Evolutionary conservation across 164 flowering plant genomes (phyloP).

Genomic region (Chimonanthus salicifolius): DNA sequence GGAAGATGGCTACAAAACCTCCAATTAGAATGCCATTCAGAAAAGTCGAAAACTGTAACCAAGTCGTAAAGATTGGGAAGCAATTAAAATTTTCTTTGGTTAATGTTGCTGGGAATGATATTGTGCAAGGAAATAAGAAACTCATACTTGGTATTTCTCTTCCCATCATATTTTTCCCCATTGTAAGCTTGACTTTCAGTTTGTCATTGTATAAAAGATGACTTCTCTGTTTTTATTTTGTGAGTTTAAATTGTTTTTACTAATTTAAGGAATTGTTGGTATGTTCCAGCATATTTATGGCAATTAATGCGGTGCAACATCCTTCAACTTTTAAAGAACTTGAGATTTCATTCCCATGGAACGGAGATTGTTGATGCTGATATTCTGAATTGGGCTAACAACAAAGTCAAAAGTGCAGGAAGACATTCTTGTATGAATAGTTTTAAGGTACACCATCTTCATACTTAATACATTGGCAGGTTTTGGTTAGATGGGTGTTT

Average conservation of each 20-base stretch:
- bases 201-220: not conserved
- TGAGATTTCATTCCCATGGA: slow-evolving; percentile 77
- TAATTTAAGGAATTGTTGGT: not conserved
- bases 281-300: slow-evolving; percentile 78
- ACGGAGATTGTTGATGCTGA: slow-evolving; percentile 82
- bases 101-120: slow-evolving; percentile 89
- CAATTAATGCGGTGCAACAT: slow-evolving; percentile 90
- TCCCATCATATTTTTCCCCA: not conserved
- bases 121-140: slow-evolving; percentile 91
- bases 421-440: slow-evolving; percentile 56
- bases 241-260: not conserved
- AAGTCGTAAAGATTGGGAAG: slow-evolving; percentile 84
- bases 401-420: slow-evolving; percentile 58
- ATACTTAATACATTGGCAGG: not conserved
- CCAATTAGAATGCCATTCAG: slow-evolving; percentile 90
- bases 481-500: too few species aligned
- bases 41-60: slow-evolving; percentile 94
- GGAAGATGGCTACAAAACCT: slow-evolving; percentile 86
- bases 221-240: not conserved
- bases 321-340: slow-evolving; percentile 77
- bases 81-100: slow-evolving; percentile 85
- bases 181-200: not conserved
- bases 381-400: slow-evolving; percentile 82
- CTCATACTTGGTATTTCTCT: slow-evolving; percentile 64
- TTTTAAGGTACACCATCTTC: slow-evolving; percentile 55